Conservation (phyloP, 306 rosid genomes). For the Cucurbita moschata region DNA sequence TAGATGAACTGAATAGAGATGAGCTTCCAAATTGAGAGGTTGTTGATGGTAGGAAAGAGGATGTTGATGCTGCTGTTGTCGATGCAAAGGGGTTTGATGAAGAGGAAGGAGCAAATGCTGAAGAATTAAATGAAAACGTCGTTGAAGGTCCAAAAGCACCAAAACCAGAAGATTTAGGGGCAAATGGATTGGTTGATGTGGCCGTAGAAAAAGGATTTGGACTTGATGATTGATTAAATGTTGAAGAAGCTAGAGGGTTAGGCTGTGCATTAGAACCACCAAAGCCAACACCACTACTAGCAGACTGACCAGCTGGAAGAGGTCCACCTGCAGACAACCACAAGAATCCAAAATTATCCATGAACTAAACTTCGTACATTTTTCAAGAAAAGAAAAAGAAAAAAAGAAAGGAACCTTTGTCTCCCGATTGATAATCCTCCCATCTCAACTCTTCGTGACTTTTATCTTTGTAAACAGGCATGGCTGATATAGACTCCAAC, state of each 20-base stretch:
- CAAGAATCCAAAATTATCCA: neutral
- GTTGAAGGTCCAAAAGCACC: conserved; percentile 39
- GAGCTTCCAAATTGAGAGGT: conserved; percentile 44
- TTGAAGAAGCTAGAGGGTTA: conserved; percentile 34
- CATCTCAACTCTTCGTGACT: conserved; percentile 95
- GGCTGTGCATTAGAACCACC: conserved; percentile 35
- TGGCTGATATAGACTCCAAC: conserved; percentile 89
- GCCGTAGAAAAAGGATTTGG: conserved; percentile 46
- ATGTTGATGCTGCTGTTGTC: conserved; percentile 17
- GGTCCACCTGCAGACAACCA: conserved; percentile 60
- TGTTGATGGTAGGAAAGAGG: conserved; percentile 20
- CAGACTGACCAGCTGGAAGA: conserved; percentile 38
- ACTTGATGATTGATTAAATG: conserved; percentile 53
- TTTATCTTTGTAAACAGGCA: conserved; percentile 77
- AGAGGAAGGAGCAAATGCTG: conserved; percentile 39
- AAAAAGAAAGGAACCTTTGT: conserved; percentile 36
- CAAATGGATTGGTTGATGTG: conserved; percentile 49
- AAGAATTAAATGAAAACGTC: conserved; percentile 42
- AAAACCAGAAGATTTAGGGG: conserved; percentile 42
- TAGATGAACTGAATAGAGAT: conserved; percentile 25
- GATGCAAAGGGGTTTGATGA: conserved; percentile 35
- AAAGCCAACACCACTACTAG: conserved; percentile 40
- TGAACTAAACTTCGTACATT: neutral
- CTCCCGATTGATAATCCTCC: conserved; percentile 94
- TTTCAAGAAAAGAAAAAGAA: neutral